Base-by-base conservation (phyloP, 2,329 filamentous ascomycete genomes). In the Trichoderma sp. region DNA sequence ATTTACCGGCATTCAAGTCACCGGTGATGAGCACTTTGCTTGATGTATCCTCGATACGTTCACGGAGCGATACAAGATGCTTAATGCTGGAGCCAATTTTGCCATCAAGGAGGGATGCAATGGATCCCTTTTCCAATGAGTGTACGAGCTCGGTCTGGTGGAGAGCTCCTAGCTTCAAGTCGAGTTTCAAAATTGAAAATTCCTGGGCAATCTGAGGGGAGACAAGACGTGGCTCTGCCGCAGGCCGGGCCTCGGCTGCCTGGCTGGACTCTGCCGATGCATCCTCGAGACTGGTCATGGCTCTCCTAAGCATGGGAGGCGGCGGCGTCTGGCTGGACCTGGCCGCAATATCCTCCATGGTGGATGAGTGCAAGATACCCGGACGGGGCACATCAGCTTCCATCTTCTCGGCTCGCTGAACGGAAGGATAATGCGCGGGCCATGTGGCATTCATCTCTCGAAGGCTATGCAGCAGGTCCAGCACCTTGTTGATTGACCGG, bases 21-120 rank as follows among this genome's bases (percentile, higher is more conserved):
- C 96, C 96, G 0, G 96, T 99, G 21, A 99, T 90, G 69, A 99
- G 82, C 1, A 99, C 96, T 79, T 99, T 99, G 81, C 95, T 98
- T 5, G 95, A 93, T 0, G 93, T 98, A 79, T 99, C 96, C 78
- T 98, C 96, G 71, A 99, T 99, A 65, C 96, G 90, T 73, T 98
- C 96, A 70, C 94, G 90, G 39, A 99, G 84, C 0, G 92, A 89
- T 68, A 93, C 85, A 1, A 99, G 86, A 79, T 99, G 96, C 74
- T 94, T 93, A 77, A 98, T 91, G 78, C 94, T 97, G 71, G 96
- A 93, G 74, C 90, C 91, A 75, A 99, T 97, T 80, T 97, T 97
- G 30, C 94, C 94, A 78, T 98, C 95, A 49, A 99, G 83, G 2
- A 99, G 83, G 1, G 94, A 91, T 0, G 96, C 96, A 70, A 99